These are phyloP conservation scores for Chenopodium formosanum DNA, from an alignment of 148 eudicot species.

Conservation along the genomic window DNA sequence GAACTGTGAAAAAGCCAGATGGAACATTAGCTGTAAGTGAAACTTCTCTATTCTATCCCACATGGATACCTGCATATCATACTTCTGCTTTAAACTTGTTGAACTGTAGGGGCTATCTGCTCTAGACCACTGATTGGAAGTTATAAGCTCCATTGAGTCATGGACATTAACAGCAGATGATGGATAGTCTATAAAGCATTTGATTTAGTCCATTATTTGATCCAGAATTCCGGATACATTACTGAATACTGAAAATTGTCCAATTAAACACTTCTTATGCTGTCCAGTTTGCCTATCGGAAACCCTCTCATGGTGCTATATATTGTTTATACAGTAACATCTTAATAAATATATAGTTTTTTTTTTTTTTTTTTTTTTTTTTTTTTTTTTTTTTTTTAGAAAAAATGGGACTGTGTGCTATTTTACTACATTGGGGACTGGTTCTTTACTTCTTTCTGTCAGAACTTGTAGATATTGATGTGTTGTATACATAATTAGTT, in stretches of 20 bases:
- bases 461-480: background rate
- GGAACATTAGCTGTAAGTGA: slow-evolving; percentile 77
- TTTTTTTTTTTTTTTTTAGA: too few species aligned
- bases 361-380: too few species aligned
- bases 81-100: background rate
- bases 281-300: background rate
- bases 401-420: background rate
- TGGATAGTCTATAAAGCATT: background rate
- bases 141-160: background rate
- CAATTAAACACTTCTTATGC: background rate
- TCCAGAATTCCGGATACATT: background rate
- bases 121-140: background rate
- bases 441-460: background rate
- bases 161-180: background rate
- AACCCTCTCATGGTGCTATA: background rate
- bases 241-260: background rate
- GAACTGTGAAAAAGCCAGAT: slow-evolving; percentile 66
- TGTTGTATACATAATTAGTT: background rate
- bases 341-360: background rate
- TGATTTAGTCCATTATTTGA: background rate
- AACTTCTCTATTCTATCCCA: background rate
- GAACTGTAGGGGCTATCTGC: background rate
- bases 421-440: background rate
- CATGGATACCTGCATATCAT: background rate
- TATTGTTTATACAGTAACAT: background rate